Percentiles rank a stretch among this genome's conserved stretches.
phyloP scores from a whole-genome alignment of 805 yeast species.

The Wickerhamomyces subpelliculosus region DNA sequence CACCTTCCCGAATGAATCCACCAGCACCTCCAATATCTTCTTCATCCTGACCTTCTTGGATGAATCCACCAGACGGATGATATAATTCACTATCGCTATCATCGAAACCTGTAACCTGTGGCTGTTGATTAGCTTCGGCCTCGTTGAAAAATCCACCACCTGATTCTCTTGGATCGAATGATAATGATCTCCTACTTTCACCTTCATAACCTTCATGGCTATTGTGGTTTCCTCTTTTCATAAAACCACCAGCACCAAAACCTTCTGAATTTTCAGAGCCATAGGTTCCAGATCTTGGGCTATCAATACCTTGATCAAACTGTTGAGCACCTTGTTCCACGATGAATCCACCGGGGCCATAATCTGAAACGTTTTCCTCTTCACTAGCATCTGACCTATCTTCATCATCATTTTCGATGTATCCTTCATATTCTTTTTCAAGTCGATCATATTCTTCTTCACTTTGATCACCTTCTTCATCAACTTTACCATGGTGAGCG shows the following conservation, averaged over 20 bases:
- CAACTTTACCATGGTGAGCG: constrained; percentile 34
- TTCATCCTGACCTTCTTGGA: too few species aligned
- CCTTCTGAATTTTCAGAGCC: constrained; percentile 5
- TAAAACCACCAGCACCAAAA: constrained; percentile 10
- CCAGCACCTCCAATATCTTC: constrained; percentile 7
- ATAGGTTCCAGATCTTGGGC: too few species aligned
- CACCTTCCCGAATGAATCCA: background rate
- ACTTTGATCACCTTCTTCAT: constrained; percentile 7
- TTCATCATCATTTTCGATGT: constrained; percentile 14
- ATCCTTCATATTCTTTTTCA: constrained; percentile 16
- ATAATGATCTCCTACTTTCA: too few species aligned
- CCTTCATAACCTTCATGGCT: constrained; percentile 1
- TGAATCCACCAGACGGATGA: too few species aligned
- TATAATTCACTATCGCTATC: too few species aligned
- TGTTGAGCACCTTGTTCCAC: constrained; percentile 4
- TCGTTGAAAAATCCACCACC: constrained; percentile 7
- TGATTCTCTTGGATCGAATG: background rate
- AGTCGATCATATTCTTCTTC: constrained; percentile 9
- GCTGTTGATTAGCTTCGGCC: too few species aligned
- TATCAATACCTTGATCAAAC: constrained; percentile 11
- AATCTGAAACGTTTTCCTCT: background rate
- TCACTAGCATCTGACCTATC: constrained; percentile 8
- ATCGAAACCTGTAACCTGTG: too few species aligned
- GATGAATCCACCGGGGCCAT: constrained; percentile 6
- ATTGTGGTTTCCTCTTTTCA: too few species aligned